phyloP scores from a whole-genome alignment of 345 rosid species.

The Eucalyptus erythrocorys region DNA sequence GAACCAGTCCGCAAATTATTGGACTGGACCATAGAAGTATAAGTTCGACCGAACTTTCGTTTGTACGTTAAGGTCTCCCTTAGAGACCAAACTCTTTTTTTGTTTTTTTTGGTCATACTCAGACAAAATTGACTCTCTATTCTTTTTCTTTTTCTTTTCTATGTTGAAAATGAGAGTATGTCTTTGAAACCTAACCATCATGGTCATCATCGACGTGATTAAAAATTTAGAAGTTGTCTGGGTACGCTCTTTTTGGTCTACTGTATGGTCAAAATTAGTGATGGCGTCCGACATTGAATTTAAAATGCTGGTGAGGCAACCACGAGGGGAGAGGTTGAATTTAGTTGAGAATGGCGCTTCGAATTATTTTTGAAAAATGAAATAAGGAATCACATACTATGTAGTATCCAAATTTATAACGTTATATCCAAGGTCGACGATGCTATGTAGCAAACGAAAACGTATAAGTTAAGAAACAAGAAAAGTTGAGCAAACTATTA shows the following conservation, averaged over 20 bases:
- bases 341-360: not conserved
- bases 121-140: not conserved
- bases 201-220: not conserved
- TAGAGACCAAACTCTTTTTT: not conserved
- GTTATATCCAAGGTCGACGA: not conserved
- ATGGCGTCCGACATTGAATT: not conserved
- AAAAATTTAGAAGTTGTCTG: not conserved
- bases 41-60: not conserved
- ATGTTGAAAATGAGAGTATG: not conserved
- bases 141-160: not conserved
- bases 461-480: not conserved
- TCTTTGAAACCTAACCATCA: not conserved
- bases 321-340: not conserved
- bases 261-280: not conserved
- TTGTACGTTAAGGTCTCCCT: not conserved
- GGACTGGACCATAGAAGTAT: not conserved
- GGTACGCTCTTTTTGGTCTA: not conserved
- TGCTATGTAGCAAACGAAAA: not conserved
- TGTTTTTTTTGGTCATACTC: too few relatives aligned
- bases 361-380: not conserved
- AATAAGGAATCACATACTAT: not conserved
- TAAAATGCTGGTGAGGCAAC: not conserved
- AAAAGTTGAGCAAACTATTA: not conserved
- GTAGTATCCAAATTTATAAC: not conserved
- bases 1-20: not conserved